A percentile compares a stretch with the other conserved stretches of the same genome.
These are phyloP conservation scores for Rhizophagus clarus DNA, from an alignment of 192 early-diverging fungal species.

Conservation along the genomic window DNA sequence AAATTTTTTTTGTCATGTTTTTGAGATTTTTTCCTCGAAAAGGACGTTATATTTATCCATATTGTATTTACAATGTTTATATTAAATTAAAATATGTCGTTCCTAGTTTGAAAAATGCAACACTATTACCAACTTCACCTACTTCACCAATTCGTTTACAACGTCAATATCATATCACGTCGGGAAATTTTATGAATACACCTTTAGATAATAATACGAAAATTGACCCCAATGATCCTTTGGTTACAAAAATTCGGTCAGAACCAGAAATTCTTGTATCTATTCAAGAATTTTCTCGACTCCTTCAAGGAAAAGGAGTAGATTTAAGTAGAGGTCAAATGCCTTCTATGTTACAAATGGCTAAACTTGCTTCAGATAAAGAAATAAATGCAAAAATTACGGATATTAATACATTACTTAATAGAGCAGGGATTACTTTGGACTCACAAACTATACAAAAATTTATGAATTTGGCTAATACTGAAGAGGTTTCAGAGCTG, in stretches of 20 bases:
- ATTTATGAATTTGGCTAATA: constrained; percentile 2
- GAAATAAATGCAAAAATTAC: neutral
- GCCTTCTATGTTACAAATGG: constrained; percentile 21
- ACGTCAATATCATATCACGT: neutral
- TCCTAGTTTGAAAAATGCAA: neutral
- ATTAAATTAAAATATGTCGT: neutral
- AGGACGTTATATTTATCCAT: neutral
- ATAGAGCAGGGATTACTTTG: neutral
- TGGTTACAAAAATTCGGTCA: neutral
- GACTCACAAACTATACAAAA: constrained; percentile 13
- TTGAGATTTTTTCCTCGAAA: neutral
- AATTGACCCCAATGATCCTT: neutral
- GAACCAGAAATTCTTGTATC: neutral
- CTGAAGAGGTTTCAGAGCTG: neutral
- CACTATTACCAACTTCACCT: neutral
- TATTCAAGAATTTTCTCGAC: neutral
- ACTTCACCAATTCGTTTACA: neutral
- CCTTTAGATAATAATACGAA: constrained; percentile 9
- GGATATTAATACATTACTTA: neutral
- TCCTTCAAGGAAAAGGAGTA: constrained; percentile 1
- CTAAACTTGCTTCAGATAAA: constrained; percentile 7
- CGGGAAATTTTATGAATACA: neutral
- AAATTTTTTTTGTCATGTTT: neutral
- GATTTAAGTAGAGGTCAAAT: constrained; percentile 2
- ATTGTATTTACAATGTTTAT: constrained; percentile 5